phyloP scores from a whole-genome alignment of 768 basidiomycete species.

The Mrakia gelida region DNA sequence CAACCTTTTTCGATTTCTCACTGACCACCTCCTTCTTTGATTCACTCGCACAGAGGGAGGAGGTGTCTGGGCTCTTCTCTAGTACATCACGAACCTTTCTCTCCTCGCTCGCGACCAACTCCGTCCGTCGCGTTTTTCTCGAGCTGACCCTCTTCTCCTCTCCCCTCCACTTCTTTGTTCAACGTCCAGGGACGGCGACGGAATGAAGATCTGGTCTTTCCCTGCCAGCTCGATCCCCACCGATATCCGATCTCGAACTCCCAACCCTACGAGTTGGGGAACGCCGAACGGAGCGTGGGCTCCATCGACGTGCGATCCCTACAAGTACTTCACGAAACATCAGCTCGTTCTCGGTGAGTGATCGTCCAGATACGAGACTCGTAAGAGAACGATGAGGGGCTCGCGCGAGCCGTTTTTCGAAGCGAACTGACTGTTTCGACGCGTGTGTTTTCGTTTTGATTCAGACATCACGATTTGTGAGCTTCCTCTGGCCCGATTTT shows the following conservation, averaged over 20 bases:
- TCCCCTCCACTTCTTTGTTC: not conserved
- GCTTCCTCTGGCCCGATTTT: not conserved
- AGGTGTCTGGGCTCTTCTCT: conserved; percentile 16
- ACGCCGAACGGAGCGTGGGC: conserved; percentile 39
- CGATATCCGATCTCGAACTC: not conserved
- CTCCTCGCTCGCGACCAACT: too few species aligned
- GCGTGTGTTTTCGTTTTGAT: not conserved
- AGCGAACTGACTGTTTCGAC: not conserved
- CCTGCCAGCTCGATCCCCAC: not conserved
- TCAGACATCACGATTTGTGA: conserved; percentile 12
- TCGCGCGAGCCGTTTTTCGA: too few species aligned
- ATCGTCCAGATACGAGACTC: not conserved
- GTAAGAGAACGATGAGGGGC: too few species aligned
- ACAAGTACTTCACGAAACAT: conserved; percentile 41
- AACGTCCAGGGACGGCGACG: conserved; percentile 15
- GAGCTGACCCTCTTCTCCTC: too few species aligned
- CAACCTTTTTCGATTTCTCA: too few species aligned
- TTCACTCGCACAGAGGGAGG: not conserved
- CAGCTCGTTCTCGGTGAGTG: conserved; percentile 39
- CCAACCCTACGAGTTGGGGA: conserved; percentile 35
- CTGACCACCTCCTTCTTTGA: not conserved
- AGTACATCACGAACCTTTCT: not conserved
- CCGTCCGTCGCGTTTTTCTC: not conserved
- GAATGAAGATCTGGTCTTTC: conserved; percentile 19
- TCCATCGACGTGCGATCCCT: conserved; percentile 41